A percentile compares a stretch with the other conserved stretches of the same genome.
Conservation (phyloP, 2,329 filamentous ascomycete genomes). For the Colletotrichum magnum region DNA sequence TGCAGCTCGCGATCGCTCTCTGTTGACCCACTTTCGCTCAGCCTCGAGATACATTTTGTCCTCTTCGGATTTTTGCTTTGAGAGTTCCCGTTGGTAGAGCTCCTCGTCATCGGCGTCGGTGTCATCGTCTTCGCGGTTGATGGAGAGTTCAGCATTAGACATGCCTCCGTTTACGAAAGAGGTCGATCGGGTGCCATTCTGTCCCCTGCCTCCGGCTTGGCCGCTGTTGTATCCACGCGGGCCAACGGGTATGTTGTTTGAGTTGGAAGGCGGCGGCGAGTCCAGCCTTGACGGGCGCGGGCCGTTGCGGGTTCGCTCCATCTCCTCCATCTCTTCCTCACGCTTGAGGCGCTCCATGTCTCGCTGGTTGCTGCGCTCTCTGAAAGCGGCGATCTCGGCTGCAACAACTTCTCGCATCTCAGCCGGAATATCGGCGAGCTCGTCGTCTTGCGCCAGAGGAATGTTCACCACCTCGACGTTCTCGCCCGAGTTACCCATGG, state of each 20-base stretch:
- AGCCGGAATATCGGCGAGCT: constrained; percentile 93
- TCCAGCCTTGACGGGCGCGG: constrained; percentile 76
- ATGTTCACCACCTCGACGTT: constrained; percentile 91
- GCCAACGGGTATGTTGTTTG: constrained; percentile 84
- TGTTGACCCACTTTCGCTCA: constrained; percentile 90
- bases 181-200: constrained; percentile 76
- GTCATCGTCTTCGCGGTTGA: constrained; percentile 84
- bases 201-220: constrained; percentile 75
- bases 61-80: constrained; percentile 80
- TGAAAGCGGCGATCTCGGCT: constrained; percentile 92
- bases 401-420: constrained; percentile 97
- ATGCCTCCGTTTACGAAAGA: constrained; percentile 86
- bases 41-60: constrained; percentile 88
- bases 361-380: constrained; percentile 89
- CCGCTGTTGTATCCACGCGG: constrained; percentile 81
- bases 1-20: constrained; percentile 86
- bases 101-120: constrained; percentile 91
- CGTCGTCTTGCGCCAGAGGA: constrained; percentile 88
- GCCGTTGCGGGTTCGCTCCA: constrained; percentile 81
- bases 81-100: constrained; percentile 78
- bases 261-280: constrained; percentile 75
- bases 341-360: constrained; percentile 89
- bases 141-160: constrained; percentile 69
- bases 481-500: constrained; percentile 79
- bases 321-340: constrained; percentile 93